Conservation (phyloP, 331 rosid genomes). For the Erythrophleum ivorense region DNA sequence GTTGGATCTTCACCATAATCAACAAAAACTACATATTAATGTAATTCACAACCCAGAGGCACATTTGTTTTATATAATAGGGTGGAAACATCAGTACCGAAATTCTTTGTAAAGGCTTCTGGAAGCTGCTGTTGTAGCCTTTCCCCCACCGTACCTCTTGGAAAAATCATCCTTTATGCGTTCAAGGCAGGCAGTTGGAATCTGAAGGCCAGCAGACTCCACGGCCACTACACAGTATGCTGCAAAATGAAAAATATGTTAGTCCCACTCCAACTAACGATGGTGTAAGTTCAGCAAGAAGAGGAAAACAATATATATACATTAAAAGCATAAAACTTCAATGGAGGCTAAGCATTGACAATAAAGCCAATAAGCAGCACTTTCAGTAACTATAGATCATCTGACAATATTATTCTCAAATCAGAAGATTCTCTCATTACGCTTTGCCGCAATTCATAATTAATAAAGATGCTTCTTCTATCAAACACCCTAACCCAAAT, state of each 20-base stretch:
- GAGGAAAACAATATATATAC: no score
- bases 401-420: no score
- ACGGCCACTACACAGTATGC: conserved; percentile 72
- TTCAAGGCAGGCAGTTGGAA: conserved; percentile 67
- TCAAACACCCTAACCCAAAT: no score
- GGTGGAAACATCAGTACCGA: conserved; percentile 43
- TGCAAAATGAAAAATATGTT: background rate
- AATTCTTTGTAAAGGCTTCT: conserved; percentile 63
- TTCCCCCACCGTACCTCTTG: conserved; percentile 64
- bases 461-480: no score
- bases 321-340: no score
- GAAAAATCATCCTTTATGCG: conserved; percentile 64
- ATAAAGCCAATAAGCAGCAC: no score
- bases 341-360: no score
- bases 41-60: background rate
- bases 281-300: no score
- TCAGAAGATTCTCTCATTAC: no score
- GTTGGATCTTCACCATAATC: conserved; percentile 49
- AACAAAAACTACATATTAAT: background rate
- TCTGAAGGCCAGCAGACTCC: conserved; percentile 62
- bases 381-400: no score
- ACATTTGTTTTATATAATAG: background rate
- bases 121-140: conserved; percentile 67
- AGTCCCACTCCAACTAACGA: no score
- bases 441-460: no score